These are phyloP conservation scores for Mucor piriformis DNA, from an alignment of 371 early-diverging fungal species.

Conservation along the genomic window DNA sequence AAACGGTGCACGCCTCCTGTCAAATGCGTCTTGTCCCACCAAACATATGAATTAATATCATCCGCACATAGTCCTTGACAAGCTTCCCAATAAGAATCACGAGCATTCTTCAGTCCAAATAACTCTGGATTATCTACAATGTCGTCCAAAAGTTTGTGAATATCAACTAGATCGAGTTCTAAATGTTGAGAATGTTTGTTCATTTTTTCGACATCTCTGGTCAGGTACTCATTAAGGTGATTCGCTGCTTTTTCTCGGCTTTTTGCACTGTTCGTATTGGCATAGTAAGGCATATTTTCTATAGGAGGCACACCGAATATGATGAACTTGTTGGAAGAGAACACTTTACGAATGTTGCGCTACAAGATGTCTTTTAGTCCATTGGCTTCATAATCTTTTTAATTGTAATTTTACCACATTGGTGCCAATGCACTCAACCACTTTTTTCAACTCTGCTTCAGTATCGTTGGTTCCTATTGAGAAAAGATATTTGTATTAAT, in stretches of 20 bases:
- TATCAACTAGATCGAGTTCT: constrained; percentile 38
- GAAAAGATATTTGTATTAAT: too few species aligned
- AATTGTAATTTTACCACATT: constrained; percentile 33
- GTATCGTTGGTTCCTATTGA: not conserved
- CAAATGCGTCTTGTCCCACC: constrained; percentile 53
- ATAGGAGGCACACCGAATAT: constrained; percentile 42
- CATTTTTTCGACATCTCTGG: constrained; percentile 27
- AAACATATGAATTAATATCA: constrained; percentile 38
- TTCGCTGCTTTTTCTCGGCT: constrained; percentile 25
- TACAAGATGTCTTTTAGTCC: constrained; percentile 6
- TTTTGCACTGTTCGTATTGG: constrained; percentile 11
- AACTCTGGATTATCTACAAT: constrained; percentile 30
- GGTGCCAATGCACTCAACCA: constrained; percentile 38
- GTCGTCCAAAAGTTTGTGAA: constrained; percentile 33
- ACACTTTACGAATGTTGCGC: constrained; percentile 43
- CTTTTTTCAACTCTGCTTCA: constrained; percentile 11
- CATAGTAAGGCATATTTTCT: constrained; percentile 42
- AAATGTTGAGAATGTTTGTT: constrained; percentile 34
- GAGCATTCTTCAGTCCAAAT: constrained; percentile 41
- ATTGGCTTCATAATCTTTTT: too few species aligned
- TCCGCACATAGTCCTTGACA: constrained; percentile 49
- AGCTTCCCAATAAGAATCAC: constrained; percentile 43
- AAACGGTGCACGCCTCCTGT: constrained; percentile 50
- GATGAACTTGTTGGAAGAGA: constrained; percentile 38
- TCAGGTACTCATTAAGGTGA: constrained; percentile 30